Conservation (phyloP, 2,329 filamentous ascomycete genomes). For the Calonectria hongkongensis region DNA sequence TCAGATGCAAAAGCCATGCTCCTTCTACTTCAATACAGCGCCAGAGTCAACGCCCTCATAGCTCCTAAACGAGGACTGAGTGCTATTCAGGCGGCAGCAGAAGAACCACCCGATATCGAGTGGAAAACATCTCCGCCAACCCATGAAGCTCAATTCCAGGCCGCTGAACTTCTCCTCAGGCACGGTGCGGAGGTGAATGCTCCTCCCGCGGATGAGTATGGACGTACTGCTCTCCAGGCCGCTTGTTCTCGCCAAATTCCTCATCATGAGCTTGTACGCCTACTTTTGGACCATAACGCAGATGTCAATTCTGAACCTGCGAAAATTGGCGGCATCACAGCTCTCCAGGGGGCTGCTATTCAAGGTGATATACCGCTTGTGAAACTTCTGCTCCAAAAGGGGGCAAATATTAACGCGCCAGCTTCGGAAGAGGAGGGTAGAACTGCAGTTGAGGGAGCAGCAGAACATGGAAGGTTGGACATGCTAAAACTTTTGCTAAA, state of each 20-base stretch:
- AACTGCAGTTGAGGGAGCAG: conserved; percentile 38
- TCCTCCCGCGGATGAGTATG: background rate
- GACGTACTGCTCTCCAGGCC: conserved; percentile 4
- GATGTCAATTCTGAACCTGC: conserved; percentile 27
- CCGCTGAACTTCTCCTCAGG: background rate
- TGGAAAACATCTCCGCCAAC: too few relatives aligned
- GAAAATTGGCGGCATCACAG: conserved; percentile 18
- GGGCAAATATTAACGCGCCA: conserved; percentile 17
- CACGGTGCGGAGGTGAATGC: background rate
- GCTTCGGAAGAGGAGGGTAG: conserved; percentile 19
- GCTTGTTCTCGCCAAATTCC: background rate
- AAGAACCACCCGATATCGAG: background rate
- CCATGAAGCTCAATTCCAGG: background rate
- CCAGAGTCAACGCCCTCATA: background rate
- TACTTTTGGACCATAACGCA: background rate
- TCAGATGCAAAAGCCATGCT: background rate
- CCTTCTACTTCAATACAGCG: background rate
- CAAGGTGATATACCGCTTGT: conserved; percentile 18
- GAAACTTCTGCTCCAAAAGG: background rate
- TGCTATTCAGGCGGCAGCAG: background rate
- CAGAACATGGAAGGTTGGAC: conserved; percentile 38
- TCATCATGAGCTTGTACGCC: background rate
- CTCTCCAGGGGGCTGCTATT: conserved; percentile 31
- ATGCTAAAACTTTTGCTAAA: conserved; percentile 27
- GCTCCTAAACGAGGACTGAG: background rate